Percentiles rank a stretch among this genome's conserved stretches.
These are phyloP conservation scores for Sextonia rubra DNA, from an alignment of 164 flowering plant species.

Conservation along the genomic window DNA sequence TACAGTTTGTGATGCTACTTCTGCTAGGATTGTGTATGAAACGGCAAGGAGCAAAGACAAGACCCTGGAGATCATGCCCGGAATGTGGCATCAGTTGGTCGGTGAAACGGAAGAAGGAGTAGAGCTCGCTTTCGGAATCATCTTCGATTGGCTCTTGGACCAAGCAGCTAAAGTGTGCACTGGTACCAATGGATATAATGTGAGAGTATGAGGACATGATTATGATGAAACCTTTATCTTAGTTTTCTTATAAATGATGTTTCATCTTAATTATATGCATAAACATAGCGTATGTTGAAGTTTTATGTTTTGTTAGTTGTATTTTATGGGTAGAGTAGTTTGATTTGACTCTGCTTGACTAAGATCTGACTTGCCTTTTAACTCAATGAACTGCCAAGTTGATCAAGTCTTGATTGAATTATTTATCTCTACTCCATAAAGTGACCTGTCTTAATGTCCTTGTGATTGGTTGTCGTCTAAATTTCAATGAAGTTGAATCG, in stretches of 20 bases:
- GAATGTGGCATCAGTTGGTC: conserved; percentile 43
- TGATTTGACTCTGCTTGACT: too few relatives aligned
- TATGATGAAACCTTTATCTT: neutral
- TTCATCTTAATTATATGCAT: neutral
- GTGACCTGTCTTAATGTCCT: too few relatives aligned
- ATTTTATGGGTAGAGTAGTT: too few relatives aligned
- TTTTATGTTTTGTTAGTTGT: too few relatives aligned
- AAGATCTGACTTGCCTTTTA: too few relatives aligned
- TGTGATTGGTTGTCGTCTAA: too few relatives aligned
- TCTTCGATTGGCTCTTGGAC: conserved; percentile 31
- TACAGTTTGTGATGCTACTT: conserved; percentile 22
- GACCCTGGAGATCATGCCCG: conserved; percentile 30
- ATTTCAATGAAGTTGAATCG: too few relatives aligned
- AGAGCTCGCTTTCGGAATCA: conserved; percentile 27
- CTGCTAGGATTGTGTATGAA: conserved; percentile 26
- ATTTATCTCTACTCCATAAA: too few relatives aligned
- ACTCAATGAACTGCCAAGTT: too few relatives aligned
- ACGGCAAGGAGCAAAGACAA: conserved; percentile 31
- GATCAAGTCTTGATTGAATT: too few relatives aligned
- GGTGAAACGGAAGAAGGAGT: conserved; percentile 36
- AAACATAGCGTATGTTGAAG: too few relatives aligned
- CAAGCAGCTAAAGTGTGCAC: conserved; percentile 15
- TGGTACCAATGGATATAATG: neutral
- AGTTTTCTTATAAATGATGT: too few relatives aligned
- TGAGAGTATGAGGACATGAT: neutral